Evolutionary conservation across 148 eudicot genomes (phyloP).

Genomic region (Vaccinium darrowii): DNA sequence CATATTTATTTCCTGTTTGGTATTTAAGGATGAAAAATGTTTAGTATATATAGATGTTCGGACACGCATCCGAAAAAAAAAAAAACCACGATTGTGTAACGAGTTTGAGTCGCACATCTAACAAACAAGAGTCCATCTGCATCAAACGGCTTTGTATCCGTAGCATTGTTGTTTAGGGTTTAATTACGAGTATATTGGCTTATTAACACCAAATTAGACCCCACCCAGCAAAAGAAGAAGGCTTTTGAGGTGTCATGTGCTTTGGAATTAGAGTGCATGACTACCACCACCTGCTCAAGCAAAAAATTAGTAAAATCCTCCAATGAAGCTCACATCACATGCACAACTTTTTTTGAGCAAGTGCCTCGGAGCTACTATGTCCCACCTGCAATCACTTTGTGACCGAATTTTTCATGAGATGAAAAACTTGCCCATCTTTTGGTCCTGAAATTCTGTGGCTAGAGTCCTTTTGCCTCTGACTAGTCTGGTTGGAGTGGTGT

Average conservation of each 20-base stretch:
- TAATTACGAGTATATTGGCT: neutral
- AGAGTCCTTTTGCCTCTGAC: neutral
- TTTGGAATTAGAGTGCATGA: neutral
- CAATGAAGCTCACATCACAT: neutral
- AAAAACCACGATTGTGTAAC: neutral
- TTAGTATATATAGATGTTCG: neutral
- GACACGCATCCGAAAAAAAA: neutral
- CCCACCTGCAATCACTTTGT: neutral
- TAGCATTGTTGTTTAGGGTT: neutral
- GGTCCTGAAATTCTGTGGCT: neutral
- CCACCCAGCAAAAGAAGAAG: neutral
- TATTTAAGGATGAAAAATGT: neutral
- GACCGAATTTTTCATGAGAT: neutral
- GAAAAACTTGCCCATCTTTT: neutral
- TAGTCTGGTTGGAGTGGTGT: neutral
- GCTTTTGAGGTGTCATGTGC: neutral
- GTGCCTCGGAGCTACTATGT: neutral
- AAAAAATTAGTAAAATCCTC: neutral
- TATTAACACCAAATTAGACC: neutral
- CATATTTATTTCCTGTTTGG: neutral
- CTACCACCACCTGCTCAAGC: neutral
- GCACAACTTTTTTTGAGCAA: neutral
- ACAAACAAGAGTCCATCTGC: neutral
- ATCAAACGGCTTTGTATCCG: neutral
- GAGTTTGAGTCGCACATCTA: neutral